phyloP scores from a whole-genome alignment of 75 land plant species.

The Gnetum montanum region DNA sequence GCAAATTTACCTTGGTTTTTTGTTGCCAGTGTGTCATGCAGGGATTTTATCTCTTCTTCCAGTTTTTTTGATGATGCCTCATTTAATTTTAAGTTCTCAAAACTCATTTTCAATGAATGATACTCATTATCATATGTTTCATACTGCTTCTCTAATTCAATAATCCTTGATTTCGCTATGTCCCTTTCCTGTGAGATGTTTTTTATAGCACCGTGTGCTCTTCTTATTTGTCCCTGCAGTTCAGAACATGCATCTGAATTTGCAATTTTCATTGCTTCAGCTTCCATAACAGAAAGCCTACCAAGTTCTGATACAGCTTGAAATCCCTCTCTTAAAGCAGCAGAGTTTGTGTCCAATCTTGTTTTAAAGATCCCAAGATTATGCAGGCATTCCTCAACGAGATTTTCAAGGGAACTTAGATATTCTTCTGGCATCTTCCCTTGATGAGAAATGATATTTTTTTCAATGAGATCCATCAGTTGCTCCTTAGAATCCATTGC shows the following conservation, averaged over 20 bases:
- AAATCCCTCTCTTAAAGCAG: constrained; percentile 15
- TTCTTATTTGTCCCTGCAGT: constrained; percentile 43
- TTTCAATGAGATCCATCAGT: not conserved
- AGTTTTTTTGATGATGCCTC: constrained; percentile 13
- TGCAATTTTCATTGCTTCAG: constrained; percentile 11
- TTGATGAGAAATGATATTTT: constrained; percentile 2
- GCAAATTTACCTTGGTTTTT: constrained; percentile 68
- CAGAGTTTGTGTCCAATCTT: constrained; percentile 13
- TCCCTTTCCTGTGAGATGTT: constrained; percentile 27
- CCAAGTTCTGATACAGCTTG: constrained; percentile 3
- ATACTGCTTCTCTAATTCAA: constrained; percentile 28
- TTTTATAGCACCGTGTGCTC: constrained; percentile 38
- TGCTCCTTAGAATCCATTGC: too few relatives aligned
- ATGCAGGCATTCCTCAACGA: constrained; percentile 14
- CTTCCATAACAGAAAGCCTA: constrained; percentile 4
- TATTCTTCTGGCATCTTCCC: constrained; percentile 6
- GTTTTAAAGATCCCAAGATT: constrained; percentile 20
- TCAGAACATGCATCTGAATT: constrained; percentile 28
- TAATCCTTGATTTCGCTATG: constrained; percentile 15
- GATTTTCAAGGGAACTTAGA: constrained; percentile 3
- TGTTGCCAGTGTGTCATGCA: constrained; percentile 26
- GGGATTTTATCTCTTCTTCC: constrained; percentile 25
- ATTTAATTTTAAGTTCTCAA: constrained; percentile 17
- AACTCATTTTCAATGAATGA: constrained; percentile 17
- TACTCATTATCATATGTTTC: constrained; percentile 17